These are phyloP conservation scores for Lepiota venenata DNA, from an alignment of 768 basidiomycete species.

Conservation along the genomic window DNA sequence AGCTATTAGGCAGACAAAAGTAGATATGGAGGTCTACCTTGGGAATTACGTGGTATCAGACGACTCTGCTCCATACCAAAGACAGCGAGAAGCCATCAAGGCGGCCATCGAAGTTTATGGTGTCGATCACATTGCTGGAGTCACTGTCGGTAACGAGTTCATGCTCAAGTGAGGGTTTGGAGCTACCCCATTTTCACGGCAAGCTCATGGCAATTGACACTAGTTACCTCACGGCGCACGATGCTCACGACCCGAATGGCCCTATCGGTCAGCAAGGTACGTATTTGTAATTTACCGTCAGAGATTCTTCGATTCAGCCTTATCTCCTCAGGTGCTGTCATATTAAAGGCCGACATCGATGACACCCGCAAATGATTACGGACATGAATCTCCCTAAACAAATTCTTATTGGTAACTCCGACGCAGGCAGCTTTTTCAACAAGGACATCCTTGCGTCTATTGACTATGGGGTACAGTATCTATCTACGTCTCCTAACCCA, in stretches of 20 bases:
- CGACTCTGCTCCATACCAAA: conserved; percentile 58
- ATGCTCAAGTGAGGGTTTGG: conserved; percentile 62
- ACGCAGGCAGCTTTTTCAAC: conserved; percentile 86
- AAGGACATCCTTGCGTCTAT: conserved; percentile 53
- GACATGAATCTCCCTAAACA: conserved; percentile 56
- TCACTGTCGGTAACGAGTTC: conserved; percentile 92
- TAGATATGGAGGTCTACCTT: conserved; percentile 76
- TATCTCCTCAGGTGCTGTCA: conserved; percentile 42
- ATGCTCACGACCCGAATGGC: conserved; percentile 53
- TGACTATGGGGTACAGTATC: conserved; percentile 61
- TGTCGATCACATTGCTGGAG: conserved; percentile 65
- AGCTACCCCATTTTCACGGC: not conserved
- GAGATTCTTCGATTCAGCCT: not conserved
- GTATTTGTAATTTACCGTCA: not conserved
- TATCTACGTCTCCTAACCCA: conserved; percentile 8
- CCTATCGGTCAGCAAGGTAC: conserved; percentile 44
- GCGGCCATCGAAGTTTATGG: conserved; percentile 77
- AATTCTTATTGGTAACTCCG: conserved; percentile 75
- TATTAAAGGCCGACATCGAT: conserved; percentile 61
- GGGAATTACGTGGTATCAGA: conserved; percentile 65
- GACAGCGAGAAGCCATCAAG: conserved; percentile 66
- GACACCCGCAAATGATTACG: conserved; percentile 56
- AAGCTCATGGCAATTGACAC: not conserved
- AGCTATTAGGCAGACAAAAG: conserved; percentile 86
- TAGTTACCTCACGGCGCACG: conserved; percentile 56